Evolutionary conservation across 345 rosid genomes (phyloP).

Genomic region (Salix dunnii): DNA sequence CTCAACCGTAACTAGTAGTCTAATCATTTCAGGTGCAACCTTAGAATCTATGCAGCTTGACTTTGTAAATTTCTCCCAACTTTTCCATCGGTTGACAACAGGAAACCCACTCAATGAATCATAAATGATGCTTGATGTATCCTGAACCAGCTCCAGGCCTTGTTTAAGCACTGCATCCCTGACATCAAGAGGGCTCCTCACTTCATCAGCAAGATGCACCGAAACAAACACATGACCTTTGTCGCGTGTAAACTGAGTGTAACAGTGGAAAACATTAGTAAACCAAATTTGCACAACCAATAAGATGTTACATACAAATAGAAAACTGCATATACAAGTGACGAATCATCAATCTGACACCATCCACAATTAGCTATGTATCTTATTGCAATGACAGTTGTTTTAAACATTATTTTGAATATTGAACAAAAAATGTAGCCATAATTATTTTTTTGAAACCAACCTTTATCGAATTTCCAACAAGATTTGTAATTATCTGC

Average conservation of each 20-base stretch:
- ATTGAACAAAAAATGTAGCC: background rate
- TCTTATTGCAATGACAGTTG: background rate
- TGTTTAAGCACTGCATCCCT: slow-evolving; percentile 55
- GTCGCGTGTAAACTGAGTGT: slow-evolving; percentile 69
- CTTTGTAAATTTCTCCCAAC: slow-evolving; percentile 68
- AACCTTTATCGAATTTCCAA: slow-evolving; percentile 95
- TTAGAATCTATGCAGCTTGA: slow-evolving; percentile 19
- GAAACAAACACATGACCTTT: slow-evolving; percentile 86
- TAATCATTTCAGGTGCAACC: slow-evolving; percentile 41
- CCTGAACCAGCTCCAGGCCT: slow-evolving; percentile 41
- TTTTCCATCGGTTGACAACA: slow-evolving; percentile 71
- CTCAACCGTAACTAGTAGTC: slow-evolving; percentile 76
- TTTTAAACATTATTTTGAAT: background rate
- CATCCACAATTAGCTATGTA: background rate
- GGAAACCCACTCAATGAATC: slow-evolving; percentile 73
- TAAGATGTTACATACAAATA: background rate
- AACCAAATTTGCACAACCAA: background rate
- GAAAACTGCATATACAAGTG: background rate
- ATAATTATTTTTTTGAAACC: slow-evolving; percentile 8
- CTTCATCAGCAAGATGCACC: slow-evolving; percentile 73
- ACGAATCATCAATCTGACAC: background rate
- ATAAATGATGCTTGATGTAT: slow-evolving; percentile 24
- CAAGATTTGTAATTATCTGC: slow-evolving; percentile 90
- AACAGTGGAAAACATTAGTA: slow-evolving; percentile 16
- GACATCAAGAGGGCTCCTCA: slow-evolving; percentile 31